phyloP scores from a whole-genome alignment of 148 eudicot genomes.

The Pharnaceum exiguum region DNA sequence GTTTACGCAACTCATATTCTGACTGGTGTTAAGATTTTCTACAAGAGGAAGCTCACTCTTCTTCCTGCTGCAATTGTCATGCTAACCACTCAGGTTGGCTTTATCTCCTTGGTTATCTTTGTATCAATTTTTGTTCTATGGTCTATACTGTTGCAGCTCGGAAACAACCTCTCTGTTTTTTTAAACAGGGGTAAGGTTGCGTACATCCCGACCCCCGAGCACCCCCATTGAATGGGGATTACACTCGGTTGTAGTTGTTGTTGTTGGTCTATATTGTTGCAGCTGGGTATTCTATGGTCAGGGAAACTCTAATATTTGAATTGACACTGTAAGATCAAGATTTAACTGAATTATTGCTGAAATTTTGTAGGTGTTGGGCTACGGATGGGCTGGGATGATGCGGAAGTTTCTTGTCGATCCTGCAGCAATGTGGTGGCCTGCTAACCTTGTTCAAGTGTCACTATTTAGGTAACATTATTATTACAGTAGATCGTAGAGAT shows the following conservation, averaged over 20 bases:
- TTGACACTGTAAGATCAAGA: too few species aligned
- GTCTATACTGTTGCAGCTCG: too few species aligned
- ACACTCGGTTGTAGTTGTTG: too few species aligned
- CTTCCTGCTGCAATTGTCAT: slow-evolving; percentile 68
- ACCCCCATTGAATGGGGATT: too few species aligned
- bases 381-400: slow-evolving; percentile 88
- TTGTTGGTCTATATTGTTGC: too few species aligned
- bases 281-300: too few species aligned
- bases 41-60: slow-evolving; percentile 50
- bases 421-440: slow-evolving; percentile 89
- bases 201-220: too few species aligned
- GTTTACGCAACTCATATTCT: slow-evolving; percentile 78
- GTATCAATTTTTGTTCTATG: not conserved
- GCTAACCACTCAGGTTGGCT: slow-evolving; percentile 70
- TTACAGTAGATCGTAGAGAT: too few species aligned
- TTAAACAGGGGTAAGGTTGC: too few species aligned
- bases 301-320: too few species aligned
- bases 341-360: not conserved
- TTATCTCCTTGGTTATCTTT: not conserved
- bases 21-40: slow-evolving; percentile 59
- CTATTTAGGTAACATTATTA: slow-evolving; percentile 72
- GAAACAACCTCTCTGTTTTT: not conserved
- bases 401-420: slow-evolving; percentile 75
- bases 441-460: slow-evolving; percentile 71
- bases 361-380: slow-evolving; percentile 57